Evolutionary conservation across 2,329 filamentous ascomycete genomes (phyloP), one percentile per base, ranked within the genome.

Genomic region (Sphaerulina populicola): DNA sequence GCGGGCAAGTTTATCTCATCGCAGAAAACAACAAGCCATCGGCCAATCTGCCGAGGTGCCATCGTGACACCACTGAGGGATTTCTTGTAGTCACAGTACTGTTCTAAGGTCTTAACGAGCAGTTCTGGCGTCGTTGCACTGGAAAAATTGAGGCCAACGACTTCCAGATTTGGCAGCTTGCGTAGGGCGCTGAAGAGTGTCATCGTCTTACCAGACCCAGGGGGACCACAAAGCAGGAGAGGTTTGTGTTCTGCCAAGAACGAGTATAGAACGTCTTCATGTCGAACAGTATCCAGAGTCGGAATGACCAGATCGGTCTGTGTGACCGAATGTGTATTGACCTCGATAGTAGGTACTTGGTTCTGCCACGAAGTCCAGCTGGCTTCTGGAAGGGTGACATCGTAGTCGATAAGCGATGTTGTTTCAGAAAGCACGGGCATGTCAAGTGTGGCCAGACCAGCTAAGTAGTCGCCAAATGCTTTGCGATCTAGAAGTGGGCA

Each of bases 51-150:
- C 6, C 86, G 94, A 0, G 93, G 93, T 21, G 91, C 94, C 58
- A 99, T 85, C 63, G 96, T 86, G 15, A 97, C 89, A 38, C 93
- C 93, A 66, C 93, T 97, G 43, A 97, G 75, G 0, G 93, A 97
- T 79, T 98, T 98, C 75, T 91, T 94, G 74, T 99, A 98, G 71
- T 98, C 93, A 71, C 93, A 99, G 70, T 98, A 96, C 68, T 98
- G 94, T 72, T 98, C 93, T 60, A 99, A 95, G 0, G 94, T 98
- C 77, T 98, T 98, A 75, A 98, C 90, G 56, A 99, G 80, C 27
- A 99, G 81, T 69, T 98, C 94, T 0, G 93, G 94, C 0, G 93
- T 98, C 0, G 94, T 99, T 1, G 93, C 94, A 62, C 93, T 98
- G 4, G 94, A 98, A 70, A 99, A 98, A 72, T 99, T 99, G 67